Percentiles rank a stretch among this genome's conserved stretches.
Conservation (phyloP, 169 alveolate species). For the Toxoplasma gondii region DNA sequence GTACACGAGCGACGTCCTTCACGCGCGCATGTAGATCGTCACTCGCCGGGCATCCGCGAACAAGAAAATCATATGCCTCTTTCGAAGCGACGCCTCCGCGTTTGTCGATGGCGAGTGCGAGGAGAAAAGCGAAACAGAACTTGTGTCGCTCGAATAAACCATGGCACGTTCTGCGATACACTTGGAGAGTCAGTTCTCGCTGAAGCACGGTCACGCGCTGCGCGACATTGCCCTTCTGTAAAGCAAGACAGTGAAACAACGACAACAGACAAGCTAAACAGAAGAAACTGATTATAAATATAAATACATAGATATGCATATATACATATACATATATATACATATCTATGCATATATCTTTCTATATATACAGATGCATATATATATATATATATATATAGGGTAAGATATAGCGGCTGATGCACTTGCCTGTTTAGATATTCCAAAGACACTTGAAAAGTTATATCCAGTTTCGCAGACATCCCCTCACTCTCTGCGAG, state of each 20-base stretch:
- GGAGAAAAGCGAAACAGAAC: slow-evolving; percentile 88
- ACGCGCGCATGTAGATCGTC: not conserved
- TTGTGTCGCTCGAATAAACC: slow-evolving; percentile 91
- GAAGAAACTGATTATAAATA: not conserved
- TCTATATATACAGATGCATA: no score
- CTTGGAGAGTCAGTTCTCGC: slow-evolving; percentile 83
- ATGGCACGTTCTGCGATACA: slow-evolving; percentile 91
- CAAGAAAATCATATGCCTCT: not conserved
- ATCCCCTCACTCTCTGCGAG: no score
- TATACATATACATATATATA: no score
- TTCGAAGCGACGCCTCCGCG: not conserved
- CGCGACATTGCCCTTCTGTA: slow-evolving; percentile 21
- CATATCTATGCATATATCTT: no score
- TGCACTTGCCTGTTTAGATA: no score
- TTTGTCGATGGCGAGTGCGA: slow-evolving; percentile 80
- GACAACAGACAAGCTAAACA: not conserved
- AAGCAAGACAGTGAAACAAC: not conserved
- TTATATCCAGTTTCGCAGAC: no score
- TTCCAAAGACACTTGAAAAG: no score
- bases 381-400: not conserved
- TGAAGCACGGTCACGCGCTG: slow-evolving; percentile 83
- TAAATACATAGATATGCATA: not conserved
- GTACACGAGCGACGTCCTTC: not conserved
- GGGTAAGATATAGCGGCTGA: no score
- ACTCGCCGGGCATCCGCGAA: not conserved